phyloP scores from a whole-genome alignment of 345 rosid genomes.

The Linum tenue region DNA sequence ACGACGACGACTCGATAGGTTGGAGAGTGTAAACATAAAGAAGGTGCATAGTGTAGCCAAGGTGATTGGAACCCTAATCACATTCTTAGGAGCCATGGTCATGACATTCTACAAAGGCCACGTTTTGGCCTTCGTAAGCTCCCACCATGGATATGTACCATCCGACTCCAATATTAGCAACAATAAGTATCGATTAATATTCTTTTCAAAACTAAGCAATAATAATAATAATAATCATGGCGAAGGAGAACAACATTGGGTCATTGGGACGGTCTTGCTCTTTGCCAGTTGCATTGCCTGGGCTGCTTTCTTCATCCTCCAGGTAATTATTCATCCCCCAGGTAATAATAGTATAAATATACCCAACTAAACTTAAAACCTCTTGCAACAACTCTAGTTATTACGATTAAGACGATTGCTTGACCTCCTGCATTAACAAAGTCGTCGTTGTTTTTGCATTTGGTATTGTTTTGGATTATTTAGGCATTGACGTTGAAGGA shows the following conservation, averaged over 20 bases:
- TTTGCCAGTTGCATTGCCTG: slow-evolving; percentile 52
- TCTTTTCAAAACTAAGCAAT: no score
- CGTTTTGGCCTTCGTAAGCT: slow-evolving; percentile 36
- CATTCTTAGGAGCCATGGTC: slow-evolving; percentile 82
- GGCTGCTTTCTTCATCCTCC: slow-evolving; percentile 78
- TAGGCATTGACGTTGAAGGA: slow-evolving; percentile 66
- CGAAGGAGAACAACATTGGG: slow-evolving; percentile 52
- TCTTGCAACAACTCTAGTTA: no score
- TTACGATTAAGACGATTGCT: no score
- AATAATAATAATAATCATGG: no score
- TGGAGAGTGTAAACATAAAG: slow-evolving; percentile 58
- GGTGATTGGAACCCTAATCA: slow-evolving; percentile 60
- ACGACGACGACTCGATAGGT: no score
- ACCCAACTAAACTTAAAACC: no score
- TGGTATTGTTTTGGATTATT: background rate
- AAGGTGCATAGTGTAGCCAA: slow-evolving; percentile 61
- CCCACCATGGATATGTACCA: slow-evolving; percentile 23
- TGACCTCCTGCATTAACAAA: no score
- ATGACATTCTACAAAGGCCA: slow-evolving; percentile 96
- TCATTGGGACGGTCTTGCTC: slow-evolving; percentile 55
- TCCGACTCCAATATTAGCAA: no score
- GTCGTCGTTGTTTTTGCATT: no score
- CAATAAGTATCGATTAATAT: no score
- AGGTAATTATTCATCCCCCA: slow-evolving; percentile 32
- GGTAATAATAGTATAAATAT: no score